Percentiles rank a stretch among this genome's conserved stretches.
phyloP scores from a whole-genome alignment of 371 early-diverging fungal genomes.

The Mucor velutinosus region DNA sequence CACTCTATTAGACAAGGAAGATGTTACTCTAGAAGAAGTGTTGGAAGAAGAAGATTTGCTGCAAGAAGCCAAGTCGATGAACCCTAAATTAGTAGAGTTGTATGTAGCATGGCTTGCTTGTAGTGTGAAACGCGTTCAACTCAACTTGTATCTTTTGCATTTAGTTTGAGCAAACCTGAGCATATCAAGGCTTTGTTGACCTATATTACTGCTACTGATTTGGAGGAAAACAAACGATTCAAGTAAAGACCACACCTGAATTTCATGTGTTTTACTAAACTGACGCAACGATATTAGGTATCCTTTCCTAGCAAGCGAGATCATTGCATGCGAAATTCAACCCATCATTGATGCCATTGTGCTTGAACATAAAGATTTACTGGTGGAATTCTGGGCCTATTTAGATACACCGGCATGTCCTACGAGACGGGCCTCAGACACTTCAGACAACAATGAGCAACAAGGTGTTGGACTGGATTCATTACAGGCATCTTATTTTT shows the following conservation, averaged over 20 bases:
- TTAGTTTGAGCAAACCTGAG: slow-evolving; percentile 65
- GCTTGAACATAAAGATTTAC: slow-evolving; percentile 60
- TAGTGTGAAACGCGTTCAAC: background rate
- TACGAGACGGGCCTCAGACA: slow-evolving; percentile 16
- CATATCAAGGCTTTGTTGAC: slow-evolving; percentile 61
- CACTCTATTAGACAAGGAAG: slow-evolving; percentile 73
- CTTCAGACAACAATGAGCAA: slow-evolving; percentile 3
- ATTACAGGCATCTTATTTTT: slow-evolving; percentile 84
- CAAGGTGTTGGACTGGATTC: slow-evolving; percentile 42
- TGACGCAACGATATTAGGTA: slow-evolving; percentile 48
- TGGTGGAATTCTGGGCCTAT: slow-evolving; percentile 78
- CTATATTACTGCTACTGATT: slow-evolving; percentile 63
- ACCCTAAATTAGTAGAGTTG: slow-evolving; percentile 79
- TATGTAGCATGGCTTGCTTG: slow-evolving; percentile 29
- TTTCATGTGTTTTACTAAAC: background rate
- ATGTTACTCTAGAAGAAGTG: slow-evolving; percentile 73
- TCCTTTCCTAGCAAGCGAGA: slow-evolving; percentile 83
- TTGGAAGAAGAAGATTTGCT: slow-evolving; percentile 82
- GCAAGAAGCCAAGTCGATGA: slow-evolving; percentile 83
- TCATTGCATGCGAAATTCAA: slow-evolving; percentile 85
- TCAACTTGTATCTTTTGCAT: background rate
- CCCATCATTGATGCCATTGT: slow-evolving; percentile 76
- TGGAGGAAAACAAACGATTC: slow-evolving; percentile 72
- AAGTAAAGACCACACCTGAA: slow-evolving; percentile 48
- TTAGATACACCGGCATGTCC: slow-evolving; percentile 67